Evolutionary conservation across 768 basidiomycete species (phyloP).

Genomic region (Mrakia frigida): DNA sequence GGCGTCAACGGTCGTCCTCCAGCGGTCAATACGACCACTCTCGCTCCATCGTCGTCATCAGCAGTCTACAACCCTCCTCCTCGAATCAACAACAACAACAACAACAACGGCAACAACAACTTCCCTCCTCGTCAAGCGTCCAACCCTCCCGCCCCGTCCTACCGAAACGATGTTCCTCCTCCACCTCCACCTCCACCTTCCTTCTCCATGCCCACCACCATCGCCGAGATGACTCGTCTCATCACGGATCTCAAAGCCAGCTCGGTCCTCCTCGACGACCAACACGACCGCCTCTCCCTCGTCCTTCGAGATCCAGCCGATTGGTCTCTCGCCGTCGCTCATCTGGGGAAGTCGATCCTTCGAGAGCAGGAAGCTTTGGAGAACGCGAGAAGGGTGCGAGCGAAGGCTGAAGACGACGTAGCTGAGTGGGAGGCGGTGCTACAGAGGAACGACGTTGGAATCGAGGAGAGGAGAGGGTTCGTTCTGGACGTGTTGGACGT

Average conservation of each 20-base stretch:
- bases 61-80: background rate
- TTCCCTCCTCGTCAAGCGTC: background rate
- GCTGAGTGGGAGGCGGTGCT: conserved; percentile 29
- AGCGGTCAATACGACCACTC: background rate
- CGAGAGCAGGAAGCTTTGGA: conserved; percentile 31
- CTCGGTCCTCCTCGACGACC: conserved; percentile 24
- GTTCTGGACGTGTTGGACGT: conserved; percentile 31
- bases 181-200: background rate
- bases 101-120: background rate
- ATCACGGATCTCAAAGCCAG: conserved; percentile 28
- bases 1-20: conserved; percentile 12
- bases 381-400: conserved; percentile 11
- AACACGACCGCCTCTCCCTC: conserved; percentile 26
- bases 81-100: background rate
- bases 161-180: background rate
- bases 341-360: conserved; percentile 19
- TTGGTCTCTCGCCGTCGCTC: conserved; percentile 26
- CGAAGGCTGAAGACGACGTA: conserved; percentile 25
- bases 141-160: background rate
- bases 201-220: conserved; percentile 17
- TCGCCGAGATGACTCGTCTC: conserved; percentile 29
- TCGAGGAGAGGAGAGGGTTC: conserved; percentile 31
- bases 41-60: background rate
- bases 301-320: conserved; percentile 30
- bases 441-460: conserved; percentile 31